Base-by-base conservation (phyloP, 1,139 yeast species). In the Zygosaccharomyces sapae region DNA sequence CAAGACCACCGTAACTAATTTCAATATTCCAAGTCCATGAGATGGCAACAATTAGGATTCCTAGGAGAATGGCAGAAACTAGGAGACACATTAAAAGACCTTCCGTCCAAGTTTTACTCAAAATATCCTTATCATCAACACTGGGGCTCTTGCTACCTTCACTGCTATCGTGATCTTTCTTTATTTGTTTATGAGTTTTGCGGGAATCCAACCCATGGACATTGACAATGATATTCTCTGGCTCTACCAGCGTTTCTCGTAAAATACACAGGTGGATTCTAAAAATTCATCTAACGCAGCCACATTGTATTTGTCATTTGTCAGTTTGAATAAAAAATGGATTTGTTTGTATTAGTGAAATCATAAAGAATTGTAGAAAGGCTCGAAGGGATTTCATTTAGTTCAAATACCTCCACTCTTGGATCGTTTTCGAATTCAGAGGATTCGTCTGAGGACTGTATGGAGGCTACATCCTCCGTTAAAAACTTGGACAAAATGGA, bases 1-100 rank as follows among this genome's bases (percentile, higher is more conserved):
- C 89, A 57, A 84, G 78, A 12, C 88, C 79, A 52, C 78, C 77
- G 68, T 84, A 84, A 59, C 85, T 76, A 55, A 83, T 80, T 55
- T 81, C 80, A 55, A 84, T 65, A 18, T 80, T 72, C 22, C 75
- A 63, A 44, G 83, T 68, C 90, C 90, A 83, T 41, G 75, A 61
- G 50, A 83, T 71, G 18, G 88, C 86, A 38, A 71, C 68, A 48
- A 70, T 63, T 49, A 83, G 69, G 27, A 84, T 71, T 34, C 66
- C 67, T 33, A 82, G 50, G 56, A 84, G 70, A 49, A 81, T 65
- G 29, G 73, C 65, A 2, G 86, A 73, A 13, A 84, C 86, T 42
- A 84, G 66, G 47, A 81, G 66, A 48, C 81, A 73, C 75, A 81
- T 79, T 68, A 84, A 75, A 48, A 84, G 70, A n/a, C 89, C 90